A percentile compares a stretch with the other conserved stretches of the same genome.
Conservation (phyloP, 1,139 yeast genomes). For the Wickerhamomyces sp. region DNA sequence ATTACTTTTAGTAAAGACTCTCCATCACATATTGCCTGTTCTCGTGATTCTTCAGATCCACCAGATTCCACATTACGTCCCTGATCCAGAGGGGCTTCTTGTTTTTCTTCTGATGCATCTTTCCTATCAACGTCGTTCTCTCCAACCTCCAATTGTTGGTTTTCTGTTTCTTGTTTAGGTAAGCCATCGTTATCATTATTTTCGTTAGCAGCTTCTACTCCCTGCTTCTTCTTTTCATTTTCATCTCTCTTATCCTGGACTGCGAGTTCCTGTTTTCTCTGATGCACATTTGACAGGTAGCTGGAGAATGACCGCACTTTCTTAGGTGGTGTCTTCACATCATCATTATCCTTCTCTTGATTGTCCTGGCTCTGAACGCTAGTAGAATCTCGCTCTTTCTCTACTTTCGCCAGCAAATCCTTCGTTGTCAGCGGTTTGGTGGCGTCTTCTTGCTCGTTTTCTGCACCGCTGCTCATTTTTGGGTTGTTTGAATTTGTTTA, state of each 20-base stretch:
- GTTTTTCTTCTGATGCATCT: too few relatives aligned
- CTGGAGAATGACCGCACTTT: slow-evolving; percentile 28
- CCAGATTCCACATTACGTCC: too few relatives aligned
- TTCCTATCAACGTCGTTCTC: too few relatives aligned
- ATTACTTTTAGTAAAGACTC: too few relatives aligned
- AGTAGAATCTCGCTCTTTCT: neutral
- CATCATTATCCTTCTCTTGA: neutral
- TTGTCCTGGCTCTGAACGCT: neutral
- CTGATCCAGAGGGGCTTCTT: too few relatives aligned
- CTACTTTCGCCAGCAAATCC: slow-evolving; percentile 4
- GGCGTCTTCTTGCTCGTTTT: neutral
- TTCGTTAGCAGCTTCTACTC: slow-evolving; percentile 4
- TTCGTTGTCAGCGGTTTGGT: slow-evolving; percentile 1
- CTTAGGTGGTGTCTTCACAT: slow-evolving; percentile 4
- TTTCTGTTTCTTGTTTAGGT: too few relatives aligned
- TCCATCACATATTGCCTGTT: too few relatives aligned
- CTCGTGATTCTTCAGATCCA: too few relatives aligned
- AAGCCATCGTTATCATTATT: slow-evolving; percentile 1
- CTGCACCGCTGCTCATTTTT: too few relatives aligned
- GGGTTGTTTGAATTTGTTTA: too few relatives aligned
- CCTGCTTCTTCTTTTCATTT: slow-evolving; percentile 4
- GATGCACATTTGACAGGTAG: slow-evolving; percentile 28
- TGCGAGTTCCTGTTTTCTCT: slow-evolving; percentile 26
- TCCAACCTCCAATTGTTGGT: too few relatives aligned
- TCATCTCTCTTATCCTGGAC: slow-evolving; percentile 15